Percentiles rank a stretch among this genome's conserved stretches.
Conservation (phyloP, 2,329 filamentous ascomycete genomes). For the Penicillium corylophilum region DNA sequence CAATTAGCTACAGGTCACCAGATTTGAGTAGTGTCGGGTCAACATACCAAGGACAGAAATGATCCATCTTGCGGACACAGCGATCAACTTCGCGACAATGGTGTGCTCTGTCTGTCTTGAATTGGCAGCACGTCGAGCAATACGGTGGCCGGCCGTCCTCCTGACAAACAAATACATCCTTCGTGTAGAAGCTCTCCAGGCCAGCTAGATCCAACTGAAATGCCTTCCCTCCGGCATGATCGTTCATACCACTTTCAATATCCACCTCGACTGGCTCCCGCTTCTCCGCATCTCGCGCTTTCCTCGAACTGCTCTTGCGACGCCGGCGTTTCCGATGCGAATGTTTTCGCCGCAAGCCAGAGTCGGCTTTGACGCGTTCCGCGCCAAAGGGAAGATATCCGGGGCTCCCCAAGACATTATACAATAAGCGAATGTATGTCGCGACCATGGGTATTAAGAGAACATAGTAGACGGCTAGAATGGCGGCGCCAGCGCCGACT, state of each 20-base stretch:
- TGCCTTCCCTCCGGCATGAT: constrained; percentile 24
- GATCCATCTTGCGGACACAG: constrained; percentile 89
- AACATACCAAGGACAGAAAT: constrained; percentile 78
- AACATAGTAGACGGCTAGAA: constrained; percentile 72
- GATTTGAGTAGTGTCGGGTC: not conserved
- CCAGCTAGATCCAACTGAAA: constrained; percentile 61
- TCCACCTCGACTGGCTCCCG: constrained; percentile 21
- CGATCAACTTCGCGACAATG: constrained; percentile 80
- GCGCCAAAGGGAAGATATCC: constrained; percentile 70
- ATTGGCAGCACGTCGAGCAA: constrained; percentile 80
- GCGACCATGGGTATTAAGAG: constrained; percentile 65
- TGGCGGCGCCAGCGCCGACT: constrained; percentile 61
- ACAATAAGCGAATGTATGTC: constrained; percentile 70
- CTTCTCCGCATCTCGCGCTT: constrained; percentile 26
- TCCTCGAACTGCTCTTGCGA: constrained; percentile 25
- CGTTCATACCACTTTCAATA: constrained; percentile 27
- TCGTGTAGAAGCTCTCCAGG: constrained; percentile 74
- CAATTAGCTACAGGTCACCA: constrained; percentile 14
- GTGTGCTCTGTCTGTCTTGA: constrained; percentile 84
- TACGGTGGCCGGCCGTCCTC: constrained; percentile 79
- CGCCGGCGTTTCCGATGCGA: constrained; percentile 20
- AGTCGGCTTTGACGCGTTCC: constrained; percentile 32
- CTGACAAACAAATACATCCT: constrained; percentile 81
- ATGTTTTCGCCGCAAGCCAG: constrained; percentile 19
- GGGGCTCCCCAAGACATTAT: constrained; percentile 67